These are phyloP conservation scores for Fusarium continuum DNA, from an alignment of 2,329 filamentous ascomycete species.

Conservation along the genomic window DNA sequence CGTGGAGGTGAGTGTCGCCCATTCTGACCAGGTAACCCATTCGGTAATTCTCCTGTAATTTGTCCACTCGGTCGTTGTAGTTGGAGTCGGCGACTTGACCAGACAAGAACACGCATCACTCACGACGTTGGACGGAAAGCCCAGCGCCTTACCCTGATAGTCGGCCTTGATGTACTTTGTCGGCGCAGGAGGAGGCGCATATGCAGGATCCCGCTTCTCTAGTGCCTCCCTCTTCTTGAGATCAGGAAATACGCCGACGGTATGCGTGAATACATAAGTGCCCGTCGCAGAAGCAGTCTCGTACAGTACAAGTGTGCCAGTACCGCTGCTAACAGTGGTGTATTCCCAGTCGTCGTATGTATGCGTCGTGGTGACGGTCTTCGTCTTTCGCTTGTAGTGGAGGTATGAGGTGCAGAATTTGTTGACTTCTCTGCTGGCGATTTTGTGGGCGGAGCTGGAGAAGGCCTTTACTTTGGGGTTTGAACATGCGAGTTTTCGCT, in stretches of 20 bases:
- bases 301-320: background rate
- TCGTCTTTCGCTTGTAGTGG: background rate
- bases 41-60: background rate
- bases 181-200: background rate
- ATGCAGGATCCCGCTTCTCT: background rate
- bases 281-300: background rate
- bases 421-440: background rate
- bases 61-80: background rate
- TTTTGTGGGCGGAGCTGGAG: background rate
- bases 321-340: background rate
- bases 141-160: background rate
- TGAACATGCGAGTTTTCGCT: background rate
- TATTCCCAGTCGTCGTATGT: background rate
- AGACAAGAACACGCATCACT: constrained; percentile 9
- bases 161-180: background rate
- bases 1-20: background rate
- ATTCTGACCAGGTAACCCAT: background rate
- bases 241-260: background rate
- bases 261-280: background rate
- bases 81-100: constrained; percentile 1
- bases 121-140: background rate
- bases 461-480: constrained; percentile 2
- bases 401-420: background rate
- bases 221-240: background rate
- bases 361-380: background rate